phyloP scores from a whole-genome alignment of 202 grass and related monocot genomes.

The Setaria italica region DNA sequence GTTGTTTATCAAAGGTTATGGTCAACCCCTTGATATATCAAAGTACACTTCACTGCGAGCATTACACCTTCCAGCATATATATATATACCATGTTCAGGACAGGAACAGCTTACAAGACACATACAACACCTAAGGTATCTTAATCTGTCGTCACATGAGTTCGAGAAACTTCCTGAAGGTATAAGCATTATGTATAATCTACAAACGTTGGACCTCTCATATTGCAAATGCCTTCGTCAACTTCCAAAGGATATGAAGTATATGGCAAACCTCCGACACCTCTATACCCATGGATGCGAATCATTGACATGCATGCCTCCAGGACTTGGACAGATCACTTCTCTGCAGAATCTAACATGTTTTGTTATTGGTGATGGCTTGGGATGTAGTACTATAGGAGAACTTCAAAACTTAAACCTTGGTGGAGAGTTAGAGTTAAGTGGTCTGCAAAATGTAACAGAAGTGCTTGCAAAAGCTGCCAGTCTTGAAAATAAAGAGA shows the following conservation, averaged over 20 bases:
- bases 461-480: too few species aligned
- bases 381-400: not conserved
- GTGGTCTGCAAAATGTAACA: too few species aligned
- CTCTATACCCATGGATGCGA: not conserved
- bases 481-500: too few species aligned
- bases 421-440: not conserved
- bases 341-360: slow-evolving; percentile 47
- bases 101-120: too few species aligned
- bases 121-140: too few species aligned
- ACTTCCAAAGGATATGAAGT: slow-evolving; percentile 37
- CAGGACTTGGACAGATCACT: slow-evolving; percentile 41
- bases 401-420: slow-evolving; percentile 39
- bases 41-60: too few species aligned
- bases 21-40: too few species aligned
- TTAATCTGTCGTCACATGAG: not conserved
- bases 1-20: not conserved
- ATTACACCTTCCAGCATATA: too few species aligned
- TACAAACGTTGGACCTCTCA: slow-evolving; percentile 40
- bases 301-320: slow-evolving; percentile 36
- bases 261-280: slow-evolving; percentile 50
- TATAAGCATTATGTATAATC: slow-evolving; percentile 24
- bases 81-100: too few species aligned
- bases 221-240: rapidly evolving
- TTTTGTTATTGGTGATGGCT: slow-evolving; percentile 31
- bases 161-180: too few species aligned